Percentiles rank a stretch among this genome's conserved stretches.
phyloP scores from a whole-genome alignment of 176 grass and related monocot genomes.

The Microstegium vimineum region DNA sequence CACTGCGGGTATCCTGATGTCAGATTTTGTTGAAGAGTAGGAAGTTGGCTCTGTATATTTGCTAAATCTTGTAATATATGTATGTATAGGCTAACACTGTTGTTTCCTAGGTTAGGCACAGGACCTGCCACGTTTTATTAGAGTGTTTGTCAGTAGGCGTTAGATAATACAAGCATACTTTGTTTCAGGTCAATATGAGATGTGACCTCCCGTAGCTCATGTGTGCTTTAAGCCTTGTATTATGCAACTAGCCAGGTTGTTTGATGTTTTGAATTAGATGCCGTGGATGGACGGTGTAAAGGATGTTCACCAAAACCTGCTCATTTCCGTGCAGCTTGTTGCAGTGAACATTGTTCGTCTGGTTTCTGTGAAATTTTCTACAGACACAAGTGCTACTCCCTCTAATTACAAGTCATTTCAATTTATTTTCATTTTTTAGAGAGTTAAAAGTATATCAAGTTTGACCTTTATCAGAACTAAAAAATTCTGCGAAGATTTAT shows the following conservation, averaged over 20 bases:
- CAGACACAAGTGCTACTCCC: background rate
- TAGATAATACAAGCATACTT: slow-evolving; percentile 1
- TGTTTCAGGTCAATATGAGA: slow-evolving; percentile 18
- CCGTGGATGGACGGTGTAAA: background rate
- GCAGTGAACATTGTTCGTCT: background rate
- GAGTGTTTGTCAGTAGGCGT: background rate
- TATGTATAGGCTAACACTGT: slow-evolving; percentile 16
- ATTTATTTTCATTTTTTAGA: no score
- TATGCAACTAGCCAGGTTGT: background rate
- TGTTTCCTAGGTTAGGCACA: slow-evolving; percentile 26
- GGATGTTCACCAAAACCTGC: background rate
- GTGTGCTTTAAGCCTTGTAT: slow-evolving; percentile 4
- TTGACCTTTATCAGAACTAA: no score
- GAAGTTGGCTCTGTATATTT: slow-evolving; percentile 1
- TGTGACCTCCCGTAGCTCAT: background rate
- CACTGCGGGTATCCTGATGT: background rate
- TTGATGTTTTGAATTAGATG: background rate
- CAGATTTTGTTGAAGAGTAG: slow-evolving; percentile 3
- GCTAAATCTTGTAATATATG: slow-evolving; percentile 15
- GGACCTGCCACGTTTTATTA: slow-evolving; percentile 5
- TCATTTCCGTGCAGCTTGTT: slow-evolving; percentile 7
- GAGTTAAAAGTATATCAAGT: no score
- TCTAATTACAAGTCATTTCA: no score
- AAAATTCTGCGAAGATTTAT: no score
- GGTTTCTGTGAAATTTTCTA: background rate